Evolutionary conservation across 495 filamentous ascomycete genomes (phyloP).

Genomic region (Xylaria acuta): DNA sequence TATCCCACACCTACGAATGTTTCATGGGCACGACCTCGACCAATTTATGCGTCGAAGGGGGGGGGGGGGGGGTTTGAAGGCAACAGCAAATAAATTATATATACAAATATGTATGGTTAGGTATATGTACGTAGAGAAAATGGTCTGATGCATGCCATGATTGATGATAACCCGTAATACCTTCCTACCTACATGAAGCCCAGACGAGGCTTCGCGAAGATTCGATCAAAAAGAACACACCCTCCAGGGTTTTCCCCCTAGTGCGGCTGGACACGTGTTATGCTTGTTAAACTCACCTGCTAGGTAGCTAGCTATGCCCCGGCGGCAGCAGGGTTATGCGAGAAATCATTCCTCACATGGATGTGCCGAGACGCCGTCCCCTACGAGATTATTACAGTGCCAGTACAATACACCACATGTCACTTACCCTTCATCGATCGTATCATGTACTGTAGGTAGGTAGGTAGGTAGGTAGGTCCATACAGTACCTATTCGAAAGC

Average conservation of each 20-base stretch:
- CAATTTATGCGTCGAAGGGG: neutral
- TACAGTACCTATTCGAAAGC: neutral
- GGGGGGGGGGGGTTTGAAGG: neutral
- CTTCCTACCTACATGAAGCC: too few relatives aligned
- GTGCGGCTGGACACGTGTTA: constrained; percentile 24
- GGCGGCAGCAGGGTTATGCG: neutral
- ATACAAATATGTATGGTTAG: too few relatives aligned
- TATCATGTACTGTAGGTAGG: too few relatives aligned
- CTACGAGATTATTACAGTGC: neutral
- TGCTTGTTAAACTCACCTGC: neutral
- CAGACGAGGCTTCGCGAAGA: neutral
- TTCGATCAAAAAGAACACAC: neutral
- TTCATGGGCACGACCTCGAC: neutral
- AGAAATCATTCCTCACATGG: constrained; percentile 1
- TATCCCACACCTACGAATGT: constrained; percentile 8
- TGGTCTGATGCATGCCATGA: too few relatives aligned
- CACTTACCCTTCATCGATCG: neutral
- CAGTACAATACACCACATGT: neutral
- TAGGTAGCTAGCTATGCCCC: neutral
- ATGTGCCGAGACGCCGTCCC: constrained; percentile 2
- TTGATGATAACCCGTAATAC: too few relatives aligned
- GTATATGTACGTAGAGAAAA: neutral
- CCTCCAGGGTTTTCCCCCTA: neutral
- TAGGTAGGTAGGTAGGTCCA: too few relatives aligned
- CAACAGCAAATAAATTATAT: neutral